Base-by-base conservation (phyloP, 495 filamentous ascomycete genomes). In the Podospora anserina region DNA sequence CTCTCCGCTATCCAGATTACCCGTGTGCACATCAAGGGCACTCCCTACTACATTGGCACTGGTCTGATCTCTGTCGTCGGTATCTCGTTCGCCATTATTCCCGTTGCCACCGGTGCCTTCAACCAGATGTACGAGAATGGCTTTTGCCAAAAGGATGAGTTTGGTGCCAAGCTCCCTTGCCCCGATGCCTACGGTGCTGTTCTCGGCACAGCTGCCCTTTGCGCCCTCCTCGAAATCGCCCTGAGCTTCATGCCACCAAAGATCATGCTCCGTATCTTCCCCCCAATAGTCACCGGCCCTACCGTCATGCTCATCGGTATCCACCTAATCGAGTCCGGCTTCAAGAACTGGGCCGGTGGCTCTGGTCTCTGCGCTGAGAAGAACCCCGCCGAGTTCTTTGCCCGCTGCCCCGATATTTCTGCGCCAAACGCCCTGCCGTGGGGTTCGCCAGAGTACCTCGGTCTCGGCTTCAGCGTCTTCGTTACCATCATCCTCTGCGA, bases 41-140 rank as follows among this genome's bases (percentile, higher is more conserved):
- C 92, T 5, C 90, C 89, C 64, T 96, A 96, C 78, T 95, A 89
- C 70, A 78, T 97, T 70, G 93, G 94, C 49, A 97, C 94, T 0
- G 94, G 94, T 2, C 78, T 97, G 59, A 91, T 97, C 66, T 94
- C 91, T 1, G 92, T 97, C n/a, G 91, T 96, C 19, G 92, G 92
- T 61, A 91, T 91, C 28, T 93, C 90, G 0, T 97, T 97, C 78
- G 85, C 92, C 20, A 91, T 92, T 61, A 95, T 97, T 69, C 92
- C 93, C 6, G 89, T 97, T 19, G 91, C 92, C 11, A 84, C 85
- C 6, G 91, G 91, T 26, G 91, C 88, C 0, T 88, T 97, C 61
- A 68, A 77, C 11, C 92, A 97, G 72, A 97, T 97, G 92, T 97
- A 97, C 76, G 80, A 79, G 27, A 93, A 91, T 57, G 93, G 93